A percentile compares a stretch with the other conserved stretches of the same genome.
Conservation (phyloP, 345 rosid species). For the Ceriops decandra region DNA sequence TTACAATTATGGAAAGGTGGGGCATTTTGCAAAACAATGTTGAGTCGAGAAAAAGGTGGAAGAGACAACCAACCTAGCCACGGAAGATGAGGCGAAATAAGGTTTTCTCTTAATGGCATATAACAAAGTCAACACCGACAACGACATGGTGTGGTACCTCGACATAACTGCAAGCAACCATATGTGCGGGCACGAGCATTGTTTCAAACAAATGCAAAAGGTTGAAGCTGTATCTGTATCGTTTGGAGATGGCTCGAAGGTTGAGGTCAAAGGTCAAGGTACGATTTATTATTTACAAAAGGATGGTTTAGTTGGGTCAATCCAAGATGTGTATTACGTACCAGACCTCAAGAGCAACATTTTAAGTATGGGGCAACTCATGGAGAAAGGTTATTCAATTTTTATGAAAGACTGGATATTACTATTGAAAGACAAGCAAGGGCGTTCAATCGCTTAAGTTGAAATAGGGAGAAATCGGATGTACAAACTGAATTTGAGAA, state of each 20-base stretch:
- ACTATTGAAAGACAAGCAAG: conserved; percentile 2
- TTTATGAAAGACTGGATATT: not conserved
- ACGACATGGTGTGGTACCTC: not conserved
- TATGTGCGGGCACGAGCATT: conserved; percentile 1
- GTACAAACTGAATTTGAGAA: conserved; percentile 15
- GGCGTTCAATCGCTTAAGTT: not conserved
- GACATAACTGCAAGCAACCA: not conserved
- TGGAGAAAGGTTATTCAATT: not conserved
- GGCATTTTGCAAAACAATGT: not conserved
- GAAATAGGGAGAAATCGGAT: conserved; percentile 10
- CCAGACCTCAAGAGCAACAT: not conserved
- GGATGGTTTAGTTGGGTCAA: not conserved
- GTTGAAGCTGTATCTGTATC: not conserved
- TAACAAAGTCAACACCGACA: no score
- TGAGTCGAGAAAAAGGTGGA: not conserved
- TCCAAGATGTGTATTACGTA: not conserved
- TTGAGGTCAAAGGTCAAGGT: conserved; percentile 8
- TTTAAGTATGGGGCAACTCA: not conserved
- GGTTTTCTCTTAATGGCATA: conserved; percentile 1
- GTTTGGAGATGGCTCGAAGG: conserved; percentile 12
- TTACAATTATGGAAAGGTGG: not conserved
- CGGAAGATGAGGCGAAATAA: not conserved
- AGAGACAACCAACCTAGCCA: conserved; percentile 4
- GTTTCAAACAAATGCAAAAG: conserved; percentile 1
- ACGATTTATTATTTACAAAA: not conserved